These are phyloP conservation scores for Syzygium aqueum DNA, from an alignment of 345 rosid species.

Conservation along the genomic window DNA sequence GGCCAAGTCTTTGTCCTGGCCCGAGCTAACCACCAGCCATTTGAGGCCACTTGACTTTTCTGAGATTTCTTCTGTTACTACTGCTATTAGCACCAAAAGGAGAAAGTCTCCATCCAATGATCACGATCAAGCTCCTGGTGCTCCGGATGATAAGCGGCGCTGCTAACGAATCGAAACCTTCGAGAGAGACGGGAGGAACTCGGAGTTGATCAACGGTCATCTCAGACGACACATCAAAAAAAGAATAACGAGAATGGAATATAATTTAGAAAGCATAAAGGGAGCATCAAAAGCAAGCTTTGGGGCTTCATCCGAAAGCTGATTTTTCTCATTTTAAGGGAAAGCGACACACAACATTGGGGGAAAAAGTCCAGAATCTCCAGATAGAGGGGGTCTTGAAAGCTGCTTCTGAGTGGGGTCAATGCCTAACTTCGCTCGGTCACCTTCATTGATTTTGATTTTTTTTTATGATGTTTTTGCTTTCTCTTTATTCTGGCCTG, in stretches of 20 bases:
- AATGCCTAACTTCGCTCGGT: neutral
- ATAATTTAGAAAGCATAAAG: neutral
- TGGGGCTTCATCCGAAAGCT: slow-evolving; percentile 14
- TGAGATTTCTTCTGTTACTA: slow-evolving; percentile 14
- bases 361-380: neutral
- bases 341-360: neutral
- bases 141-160: neutral
- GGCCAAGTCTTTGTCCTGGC: neutral
- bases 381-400: neutral
- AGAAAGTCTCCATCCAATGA: slow-evolving; percentile 17
- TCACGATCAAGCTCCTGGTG: slow-evolving; percentile 2
- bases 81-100: slow-evolving; percentile 17
- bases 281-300: neutral
- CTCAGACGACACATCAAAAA: neutral
- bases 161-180: neutral
- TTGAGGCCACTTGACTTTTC: slow-evolving; percentile 1
- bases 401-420: neutral
- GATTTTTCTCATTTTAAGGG: slow-evolving; percentile 1
- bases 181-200: neutral
- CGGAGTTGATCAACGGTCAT: neutral
- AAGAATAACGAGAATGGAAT: neutral
- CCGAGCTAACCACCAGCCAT: neutral
- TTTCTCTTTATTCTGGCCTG: slow-evolving; percentile 2
- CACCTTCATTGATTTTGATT: neutral
- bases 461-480: neutral